Conservation (phyloP, 768 basidiomycete species). For the Brasilioporus rufonigricans region DNA sequence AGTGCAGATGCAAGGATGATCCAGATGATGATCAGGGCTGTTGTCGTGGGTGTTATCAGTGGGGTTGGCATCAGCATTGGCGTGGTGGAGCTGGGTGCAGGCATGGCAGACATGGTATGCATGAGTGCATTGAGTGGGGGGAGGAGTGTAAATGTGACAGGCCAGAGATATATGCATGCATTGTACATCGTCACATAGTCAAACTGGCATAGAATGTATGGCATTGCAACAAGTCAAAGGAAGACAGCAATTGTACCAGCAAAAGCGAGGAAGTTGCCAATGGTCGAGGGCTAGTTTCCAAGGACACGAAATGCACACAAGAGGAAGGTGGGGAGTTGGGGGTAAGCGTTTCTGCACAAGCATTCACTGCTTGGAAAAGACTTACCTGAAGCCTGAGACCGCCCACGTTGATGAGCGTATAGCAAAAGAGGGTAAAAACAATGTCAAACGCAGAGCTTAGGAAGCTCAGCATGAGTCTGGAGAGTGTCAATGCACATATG, state of each 20-base stretch:
- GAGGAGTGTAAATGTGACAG: slow-evolving; percentile 45
- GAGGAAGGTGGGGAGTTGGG: slow-evolving; percentile 15
- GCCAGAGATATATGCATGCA: slow-evolving; percentile 52
- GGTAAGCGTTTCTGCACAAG: too few relatives aligned
- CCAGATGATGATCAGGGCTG: too few relatives aligned
- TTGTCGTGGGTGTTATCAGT: too few relatives aligned
- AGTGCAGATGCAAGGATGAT: too few relatives aligned
- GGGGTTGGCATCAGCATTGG: too few relatives aligned
- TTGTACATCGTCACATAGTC: slow-evolving; percentile 50
- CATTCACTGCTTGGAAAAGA: too few relatives aligned
- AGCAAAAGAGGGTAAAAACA: slow-evolving; percentile 73
- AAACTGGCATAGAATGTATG: slow-evolving; percentile 48
- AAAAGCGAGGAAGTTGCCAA: slow-evolving; percentile 54
- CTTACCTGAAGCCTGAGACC: slow-evolving; percentile 55
- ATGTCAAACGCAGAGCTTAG: slow-evolving; percentile 52
- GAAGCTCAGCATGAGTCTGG: slow-evolving; percentile 50
- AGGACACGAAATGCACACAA: too few relatives aligned
- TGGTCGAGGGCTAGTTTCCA: slow-evolving; percentile 49
- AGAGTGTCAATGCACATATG: slow-evolving; percentile 49
- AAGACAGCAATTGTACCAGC: slow-evolving; percentile 47
- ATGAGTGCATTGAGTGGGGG: slow-evolving; percentile 53
- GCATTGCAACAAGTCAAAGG: slow-evolving; percentile 52
- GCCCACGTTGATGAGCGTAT: slow-evolving; percentile 52
- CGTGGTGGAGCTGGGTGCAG: too few relatives aligned
- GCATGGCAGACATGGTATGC: too few relatives aligned